Evolutionary conservation across 2,329 filamentous ascomycete genomes (phyloP), one percentile per base, ranked within the genome.

Genomic region (Seiridium cupressi): DNA sequence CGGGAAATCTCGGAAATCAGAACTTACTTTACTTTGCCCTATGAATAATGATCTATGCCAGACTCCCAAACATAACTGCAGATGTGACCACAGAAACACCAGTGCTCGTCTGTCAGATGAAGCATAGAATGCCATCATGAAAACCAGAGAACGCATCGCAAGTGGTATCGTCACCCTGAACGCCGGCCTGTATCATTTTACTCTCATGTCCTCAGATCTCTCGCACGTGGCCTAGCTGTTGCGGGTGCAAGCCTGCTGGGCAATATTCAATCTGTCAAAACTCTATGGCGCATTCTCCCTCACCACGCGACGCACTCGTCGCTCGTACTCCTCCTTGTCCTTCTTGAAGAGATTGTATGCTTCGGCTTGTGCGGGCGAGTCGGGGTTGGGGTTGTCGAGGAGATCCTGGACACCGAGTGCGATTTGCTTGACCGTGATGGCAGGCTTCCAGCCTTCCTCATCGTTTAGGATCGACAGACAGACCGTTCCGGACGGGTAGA

Each of bases 371-470:
- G 95, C 95, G 0, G 95, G 95, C 1, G 93, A 97, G 55, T 99
- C 95, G 3, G 94, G 95, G 73, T 99, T 99, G 13, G 96, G 95
- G 70, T 97, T 94, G 74, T 99, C 90, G 46, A 99, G 87, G 1
- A 99, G 85, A 69, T 96, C 94, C 76, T 99, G 95, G 60, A 99
- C 96, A 54, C 95, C 95, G 1, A 98, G 84, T 5, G 98, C 85
- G 64, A 99, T 98, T 77, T 98, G 93, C 79, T 97, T 98, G 74
- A 99, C 92, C 0, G 95, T 99, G 71, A 99, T 99, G 5, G 95
- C 94, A 1, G 95, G 96, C 76, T 96, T 96, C 95, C 96, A 99
- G 5, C 91, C 93, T 74, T 99, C 95, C 70, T 99, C 95, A 75
- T 99, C 96, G 78, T 98, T 99, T 66, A 99, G 79, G 66, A 99